Conservation (phyloP, 2,329 filamentous ascomycete species). For the Coniochaeta sp. region DNA sequence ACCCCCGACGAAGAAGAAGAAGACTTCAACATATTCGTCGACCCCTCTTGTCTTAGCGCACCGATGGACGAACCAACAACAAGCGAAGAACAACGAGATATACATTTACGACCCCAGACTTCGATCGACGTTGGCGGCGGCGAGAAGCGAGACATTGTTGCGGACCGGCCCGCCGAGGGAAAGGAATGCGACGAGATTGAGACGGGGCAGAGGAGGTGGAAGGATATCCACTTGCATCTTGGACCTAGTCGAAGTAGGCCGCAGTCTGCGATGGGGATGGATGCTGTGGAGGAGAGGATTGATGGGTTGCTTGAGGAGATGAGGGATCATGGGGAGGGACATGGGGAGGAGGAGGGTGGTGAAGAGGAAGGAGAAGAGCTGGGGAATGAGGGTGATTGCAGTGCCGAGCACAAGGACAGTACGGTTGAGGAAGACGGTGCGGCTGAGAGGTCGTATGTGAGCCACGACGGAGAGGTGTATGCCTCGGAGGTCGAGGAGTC, state of each 20-base stretch:
- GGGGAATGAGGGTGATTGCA: too few species aligned
- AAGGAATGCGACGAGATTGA: not conserved
- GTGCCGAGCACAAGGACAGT: too few species aligned
- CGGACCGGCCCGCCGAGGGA: conserved; percentile 6
- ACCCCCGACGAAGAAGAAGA: conserved; percentile 15
- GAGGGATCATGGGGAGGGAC: conserved; percentile 2
- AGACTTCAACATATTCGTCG: conserved; percentile 42
- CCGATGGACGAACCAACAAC: conserved; percentile 30
- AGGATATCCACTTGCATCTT: conserved; percentile 1
- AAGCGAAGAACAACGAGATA: conserved; percentile 8
- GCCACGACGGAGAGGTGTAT: not conserved
- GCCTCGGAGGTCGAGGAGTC: not conserved
- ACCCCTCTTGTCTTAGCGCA: conserved; percentile 34
- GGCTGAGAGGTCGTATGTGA: too few species aligned
- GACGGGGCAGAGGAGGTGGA: not conserved
- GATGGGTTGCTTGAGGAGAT: not conserved
- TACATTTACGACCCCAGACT: conserved; percentile 5
- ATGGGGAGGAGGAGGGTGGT: not conserved
- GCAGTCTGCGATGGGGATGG: not conserved
- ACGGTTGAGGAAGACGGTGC: too few species aligned
- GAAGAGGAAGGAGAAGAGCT: not conserved
- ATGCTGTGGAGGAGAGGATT: not conserved
- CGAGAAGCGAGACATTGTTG: conserved; percentile 8
- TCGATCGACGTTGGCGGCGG: too few species aligned
- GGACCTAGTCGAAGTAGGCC: not conserved